Percentiles rank a stretch among this genome's conserved stretches.
phyloP scores from a whole-genome alignment of 2,329 filamentous ascomycete genomes.

The Aspergillus niger region DNA sequence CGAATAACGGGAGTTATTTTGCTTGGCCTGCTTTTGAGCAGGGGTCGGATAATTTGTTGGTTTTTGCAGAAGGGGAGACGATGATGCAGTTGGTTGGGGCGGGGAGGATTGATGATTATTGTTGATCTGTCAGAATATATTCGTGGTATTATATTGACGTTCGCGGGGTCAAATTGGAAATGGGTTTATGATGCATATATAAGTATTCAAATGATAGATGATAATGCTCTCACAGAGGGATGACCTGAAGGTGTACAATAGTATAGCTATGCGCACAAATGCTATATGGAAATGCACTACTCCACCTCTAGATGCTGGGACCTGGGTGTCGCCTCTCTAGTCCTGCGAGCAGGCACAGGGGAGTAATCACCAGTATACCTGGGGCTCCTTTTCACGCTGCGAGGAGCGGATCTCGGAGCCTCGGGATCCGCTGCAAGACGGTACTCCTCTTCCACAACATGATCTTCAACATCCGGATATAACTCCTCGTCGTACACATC shows the following conservation, averaged over 20 bases:
- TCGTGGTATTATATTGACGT: no score
- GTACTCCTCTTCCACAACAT: background rate
- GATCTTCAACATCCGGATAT: background rate
- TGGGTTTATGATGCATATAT: no score
- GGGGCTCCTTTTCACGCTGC: background rate
- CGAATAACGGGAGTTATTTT: background rate
- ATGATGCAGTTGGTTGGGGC: background rate
- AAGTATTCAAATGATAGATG: no score
- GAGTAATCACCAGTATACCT: background rate
- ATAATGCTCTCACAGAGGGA: no score
- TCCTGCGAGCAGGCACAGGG: background rate
- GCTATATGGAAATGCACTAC: background rate
- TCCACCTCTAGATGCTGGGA: background rate
- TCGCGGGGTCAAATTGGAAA: no score
- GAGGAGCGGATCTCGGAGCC: background rate
- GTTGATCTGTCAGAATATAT: background rate
- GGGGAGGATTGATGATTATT: constrained; percentile 3
- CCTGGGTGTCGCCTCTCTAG: background rate
- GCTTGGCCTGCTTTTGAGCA: background rate
- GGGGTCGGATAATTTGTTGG: background rate
- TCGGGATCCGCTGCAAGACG: background rate
- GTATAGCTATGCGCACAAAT: background rate
- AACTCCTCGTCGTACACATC: background rate
- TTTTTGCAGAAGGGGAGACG: background rate
- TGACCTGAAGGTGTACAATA: no score